Percentiles rank a stretch among this genome's conserved stretches.
Conservation (phyloP, 78 protist genomes). For the Dictyostelium capitatum region DNA sequence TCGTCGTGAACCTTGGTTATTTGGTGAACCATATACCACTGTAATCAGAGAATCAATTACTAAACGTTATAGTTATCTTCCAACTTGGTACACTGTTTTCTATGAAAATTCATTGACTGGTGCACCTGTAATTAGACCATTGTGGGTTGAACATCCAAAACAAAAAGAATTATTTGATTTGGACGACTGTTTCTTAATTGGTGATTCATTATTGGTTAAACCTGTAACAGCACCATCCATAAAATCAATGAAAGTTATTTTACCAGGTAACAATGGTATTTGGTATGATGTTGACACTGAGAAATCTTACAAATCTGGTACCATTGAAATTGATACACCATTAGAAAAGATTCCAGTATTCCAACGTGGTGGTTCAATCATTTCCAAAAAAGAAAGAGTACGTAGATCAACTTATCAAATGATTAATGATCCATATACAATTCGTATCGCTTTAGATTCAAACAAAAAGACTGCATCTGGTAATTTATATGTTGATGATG, state of each 20-base stretch:
- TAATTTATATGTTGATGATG: slow-evolving; percentile 92
- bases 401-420: slow-evolving; percentile 88
- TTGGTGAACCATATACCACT: slow-evolving; percentile 85
- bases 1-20: slow-evolving; percentile 98
- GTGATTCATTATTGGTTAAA: slow-evolving; percentile 47
- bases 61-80: slow-evolving; percentile 94
- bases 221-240: slow-evolving; percentile 69
- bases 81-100: slow-evolving; percentile 89
- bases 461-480: slow-evolving; percentile 83
- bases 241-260: slow-evolving; percentile 20
- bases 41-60: slow-evolving; percentile 83
- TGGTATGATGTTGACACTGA: slow-evolving; percentile 73
- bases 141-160: slow-evolving; percentile 86
- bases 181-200: slow-evolving; percentile 14
- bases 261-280: slow-evolving; percentile 59
- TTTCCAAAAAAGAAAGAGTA: slow-evolving; percentile 90
- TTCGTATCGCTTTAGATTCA: slow-evolving; percentile 84
- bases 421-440: slow-evolving; percentile 95
- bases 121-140: slow-evolving; percentile 91
- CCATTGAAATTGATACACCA: slow-evolving; percentile 81
- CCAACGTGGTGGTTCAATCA: slow-evolving; percentile 94
- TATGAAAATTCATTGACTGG: slow-evolving; percentile 85
- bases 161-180: slow-evolving; percentile 54
- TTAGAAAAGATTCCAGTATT: slow-evolving; percentile 89
- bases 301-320: slow-evolving; percentile 15